Conservation (phyloP, 352 stramenopile genomes). For the Phytophthora hybrid region DNA sequence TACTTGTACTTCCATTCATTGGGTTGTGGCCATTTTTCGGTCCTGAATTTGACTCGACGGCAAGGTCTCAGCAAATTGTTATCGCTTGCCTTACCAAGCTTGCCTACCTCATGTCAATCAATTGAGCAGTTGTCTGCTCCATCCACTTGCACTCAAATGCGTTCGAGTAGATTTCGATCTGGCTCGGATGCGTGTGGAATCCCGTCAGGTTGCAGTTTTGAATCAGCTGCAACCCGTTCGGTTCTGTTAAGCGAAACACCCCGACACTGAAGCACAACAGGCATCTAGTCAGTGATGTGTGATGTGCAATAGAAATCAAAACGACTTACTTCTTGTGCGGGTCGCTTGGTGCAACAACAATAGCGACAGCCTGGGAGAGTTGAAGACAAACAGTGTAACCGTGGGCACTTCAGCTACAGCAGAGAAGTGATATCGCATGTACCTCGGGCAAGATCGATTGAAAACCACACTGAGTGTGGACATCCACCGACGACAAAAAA, state of each 20-base stretch:
- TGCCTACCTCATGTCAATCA: constrained; percentile 80
- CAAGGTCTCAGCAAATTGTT: constrained; percentile 16
- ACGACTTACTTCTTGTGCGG: constrained; percentile 57
- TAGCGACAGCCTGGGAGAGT: constrained; percentile 70
- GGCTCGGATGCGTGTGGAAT: constrained; percentile 86
- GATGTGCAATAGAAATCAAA: constrained; percentile 3
- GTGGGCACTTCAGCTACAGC: constrained; percentile 8
- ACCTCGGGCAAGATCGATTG: constrained; percentile 91
- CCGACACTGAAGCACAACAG: constrained; percentile 65
- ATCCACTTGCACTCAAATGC: constrained; percentile 80
- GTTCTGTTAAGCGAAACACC: constrained; percentile 86
- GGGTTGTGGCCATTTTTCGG: background rate
- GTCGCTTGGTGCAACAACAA: constrained; percentile 87
- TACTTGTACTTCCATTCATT: constrained; percentile 29
- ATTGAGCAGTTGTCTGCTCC: constrained; percentile 35
- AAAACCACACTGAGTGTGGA: constrained; percentile 93
- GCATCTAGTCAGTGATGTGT: background rate
- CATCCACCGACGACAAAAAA: constrained; percentile 91
- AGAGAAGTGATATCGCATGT: constrained; percentile 4
- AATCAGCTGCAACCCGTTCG: constrained; percentile 85
- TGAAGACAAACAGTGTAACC: constrained; percentile 9
- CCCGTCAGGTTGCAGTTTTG: constrained; percentile 88
- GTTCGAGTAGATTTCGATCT: constrained; percentile 84
- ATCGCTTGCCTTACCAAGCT: background rate
- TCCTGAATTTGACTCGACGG: background rate